phyloP scores from a whole-genome alignment of 2,329 filamentous ascomycete species.

The Xylariaceae sp. region DNA sequence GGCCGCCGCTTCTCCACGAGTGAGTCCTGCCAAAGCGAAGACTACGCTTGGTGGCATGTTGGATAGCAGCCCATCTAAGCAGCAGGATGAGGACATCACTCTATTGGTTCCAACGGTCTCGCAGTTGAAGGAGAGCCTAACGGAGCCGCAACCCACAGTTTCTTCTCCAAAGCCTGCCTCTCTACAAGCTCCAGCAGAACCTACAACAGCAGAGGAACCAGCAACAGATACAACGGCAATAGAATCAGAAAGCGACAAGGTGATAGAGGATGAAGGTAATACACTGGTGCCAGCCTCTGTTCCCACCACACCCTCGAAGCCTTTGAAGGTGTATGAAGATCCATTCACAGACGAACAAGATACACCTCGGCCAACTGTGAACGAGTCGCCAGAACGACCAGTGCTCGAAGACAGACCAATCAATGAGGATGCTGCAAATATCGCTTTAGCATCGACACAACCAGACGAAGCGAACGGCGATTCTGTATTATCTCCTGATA shows the following conservation, averaged over 20 bases:
- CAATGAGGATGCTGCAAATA: slow-evolving; percentile 48
- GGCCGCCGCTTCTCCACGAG: slow-evolving; percentile 34
- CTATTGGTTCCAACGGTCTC: slow-evolving; percentile 46
- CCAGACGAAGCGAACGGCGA: slow-evolving; percentile 13
- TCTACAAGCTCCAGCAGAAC: not conserved
- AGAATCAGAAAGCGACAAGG: too few species aligned
- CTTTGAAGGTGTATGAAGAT: slow-evolving; percentile 59
- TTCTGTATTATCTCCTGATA: slow-evolving; percentile 42
- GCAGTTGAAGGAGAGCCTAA: slow-evolving; percentile 27
- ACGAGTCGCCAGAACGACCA: slow-evolving; percentile 30
- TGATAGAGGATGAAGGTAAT: slow-evolving; percentile 8
- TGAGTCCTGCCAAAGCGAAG: slow-evolving; percentile 37
- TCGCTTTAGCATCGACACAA: slow-evolving; percentile 19
- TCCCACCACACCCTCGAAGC: slow-evolving; percentile 28
- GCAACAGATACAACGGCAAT: too few species aligned
- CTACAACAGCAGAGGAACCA: slow-evolving; percentile 27
- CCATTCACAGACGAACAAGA: slow-evolving; percentile 48
- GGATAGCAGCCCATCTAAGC: slow-evolving; percentile 39
- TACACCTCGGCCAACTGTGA: slow-evolving; percentile 42
- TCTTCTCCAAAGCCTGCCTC: slow-evolving; percentile 1
- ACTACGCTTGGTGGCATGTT: slow-evolving; percentile 14
- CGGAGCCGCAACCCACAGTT: slow-evolving; percentile 2
- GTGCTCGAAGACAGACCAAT: slow-evolving; percentile 58
- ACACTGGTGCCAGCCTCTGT: slow-evolving; percentile 11
- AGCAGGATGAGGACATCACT: slow-evolving; percentile 46